Conservation (phyloP, 1,139 yeast genomes). For the Geotrichum histeridarum region DNA sequence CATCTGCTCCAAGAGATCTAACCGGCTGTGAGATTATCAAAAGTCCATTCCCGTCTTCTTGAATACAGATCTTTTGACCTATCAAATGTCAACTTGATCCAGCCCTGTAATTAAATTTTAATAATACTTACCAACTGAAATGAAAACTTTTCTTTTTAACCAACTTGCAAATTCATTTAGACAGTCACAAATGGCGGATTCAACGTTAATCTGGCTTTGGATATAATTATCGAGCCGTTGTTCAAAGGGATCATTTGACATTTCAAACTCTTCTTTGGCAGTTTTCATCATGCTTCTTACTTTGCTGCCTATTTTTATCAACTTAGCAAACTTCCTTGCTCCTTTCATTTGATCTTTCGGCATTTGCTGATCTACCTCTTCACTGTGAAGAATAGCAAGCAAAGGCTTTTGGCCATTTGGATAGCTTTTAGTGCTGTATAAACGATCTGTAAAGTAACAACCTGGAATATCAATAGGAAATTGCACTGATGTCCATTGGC, state of each 20-base stretch:
- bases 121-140: neutral
- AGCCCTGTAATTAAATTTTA: neutral
- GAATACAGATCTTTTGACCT: conserved; percentile 2
- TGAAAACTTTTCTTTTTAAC: neutral
- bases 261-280: neutral
- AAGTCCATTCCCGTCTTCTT: conserved; percentile 1
- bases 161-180: neutral
- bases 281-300: neutral
- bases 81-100: neutral
- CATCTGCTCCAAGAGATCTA: neutral
- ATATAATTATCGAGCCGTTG: neutral
- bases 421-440: neutral
- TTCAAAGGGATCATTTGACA: neutral
- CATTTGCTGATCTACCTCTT: neutral
- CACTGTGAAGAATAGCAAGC: conserved; percentile 1
- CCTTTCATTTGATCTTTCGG: neutral
- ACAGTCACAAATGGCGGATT: neutral
- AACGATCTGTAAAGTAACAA: neutral
- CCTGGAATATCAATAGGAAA: neutral
- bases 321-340: neutral
- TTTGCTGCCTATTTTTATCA: conserved; percentile 7
- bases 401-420: neutral
- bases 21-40: conserved; percentile 3
- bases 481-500: neutral
- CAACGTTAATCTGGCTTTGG: neutral